Evolutionary conservation across 2,329 filamentous ascomycete genomes (phyloP), one percentile per base, ranked within the genome.

Genomic region (Diplodia mutila): DNA sequence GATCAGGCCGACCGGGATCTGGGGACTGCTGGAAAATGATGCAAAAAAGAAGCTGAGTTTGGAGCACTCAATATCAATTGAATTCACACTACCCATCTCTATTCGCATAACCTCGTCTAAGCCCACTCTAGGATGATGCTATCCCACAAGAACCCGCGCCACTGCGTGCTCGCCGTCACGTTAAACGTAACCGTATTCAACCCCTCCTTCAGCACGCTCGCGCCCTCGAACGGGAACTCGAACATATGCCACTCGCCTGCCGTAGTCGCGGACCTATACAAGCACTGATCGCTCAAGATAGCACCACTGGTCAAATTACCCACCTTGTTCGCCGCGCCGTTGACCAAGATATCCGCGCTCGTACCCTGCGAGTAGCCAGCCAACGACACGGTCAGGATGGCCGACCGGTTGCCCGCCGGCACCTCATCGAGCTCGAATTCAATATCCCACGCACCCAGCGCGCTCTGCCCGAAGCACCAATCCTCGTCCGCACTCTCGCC

Each of bases 401-500:
- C 78, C 25, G 66, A 59, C 25, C 46, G 27, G 34, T 65, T 34
- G 1, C 18, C n/a, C 16, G 23, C 49, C 21, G 23, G 25, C 7
- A 85, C 80, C 80, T 70, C 66, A 32, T 65, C 53, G 46, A 71
- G 16, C 21, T 71, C 67, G 61, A 80, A 80, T 4, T 70, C 61
- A 18, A 80, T 72, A 3, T 67, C 69, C 75, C 76, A 78, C 0
- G 74, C 77, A 0, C 78, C 78, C 0, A 75, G 66, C 2, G 71
- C 69, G 3, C 80, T 80, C 68, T 84, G 83, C 0, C 78, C 83
- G 65, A 84, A 85, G 68, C 80, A 85, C 84, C 84, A 85, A 66
- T 85, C 83, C 0, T 72, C 70, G 2, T 75, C 75, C 4, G 73
- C 72, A 4, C 82, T 82, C 57, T 71, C 66, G 3, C 82, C 82